Percentiles rank a stretch among this genome's conserved stretches.
phyloP scores from a whole-genome alignment of 176 grass and related monocot species.

The Musa beccarii region DNA sequence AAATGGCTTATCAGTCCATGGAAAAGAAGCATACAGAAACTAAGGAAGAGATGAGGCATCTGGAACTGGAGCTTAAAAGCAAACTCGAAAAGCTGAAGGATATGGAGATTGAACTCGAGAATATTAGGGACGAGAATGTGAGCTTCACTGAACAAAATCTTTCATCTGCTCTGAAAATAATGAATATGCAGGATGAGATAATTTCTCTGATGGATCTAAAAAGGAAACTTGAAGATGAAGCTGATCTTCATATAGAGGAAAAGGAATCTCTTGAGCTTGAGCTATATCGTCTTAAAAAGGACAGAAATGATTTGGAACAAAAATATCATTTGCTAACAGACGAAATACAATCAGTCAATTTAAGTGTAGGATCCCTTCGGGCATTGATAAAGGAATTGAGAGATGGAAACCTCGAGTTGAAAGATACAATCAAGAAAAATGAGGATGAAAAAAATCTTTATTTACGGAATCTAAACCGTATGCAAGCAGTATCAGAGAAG shows the following conservation, averaged over 20 bases:
- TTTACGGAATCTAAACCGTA: constrained; percentile 58
- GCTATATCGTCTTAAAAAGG: constrained; percentile 54
- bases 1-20: constrained; percentile 50
- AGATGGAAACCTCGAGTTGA: constrained; percentile 72
- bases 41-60: constrained; percentile 61
- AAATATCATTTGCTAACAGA: constrained; percentile 56
- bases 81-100: constrained; percentile 18
- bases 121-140: constrained; percentile 52
- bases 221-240: constrained; percentile 60
- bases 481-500: constrained; percentile 62
- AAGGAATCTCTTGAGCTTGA: constrained; percentile 61
- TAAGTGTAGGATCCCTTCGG: constrained; percentile 73
- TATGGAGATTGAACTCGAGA: constrained; percentile 4
- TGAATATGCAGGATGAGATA: constrained; percentile 74
- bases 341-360: constrained; percentile 71
- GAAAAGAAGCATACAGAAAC: constrained; percentile 58
- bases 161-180: constrained; percentile 51
- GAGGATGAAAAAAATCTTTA: constrained; percentile 57
- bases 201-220: constrained; percentile 66
- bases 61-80: constrained; percentile 44
- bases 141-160: constrained; percentile 56
- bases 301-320: constrained; percentile 49
- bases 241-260: constrained; percentile 55
- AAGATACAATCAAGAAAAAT: constrained; percentile 64
- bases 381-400: constrained; percentile 62